Evolutionary conservation across 305 asterid genomes (phyloP).

Genomic region (Euphrasia arctica): DNA sequence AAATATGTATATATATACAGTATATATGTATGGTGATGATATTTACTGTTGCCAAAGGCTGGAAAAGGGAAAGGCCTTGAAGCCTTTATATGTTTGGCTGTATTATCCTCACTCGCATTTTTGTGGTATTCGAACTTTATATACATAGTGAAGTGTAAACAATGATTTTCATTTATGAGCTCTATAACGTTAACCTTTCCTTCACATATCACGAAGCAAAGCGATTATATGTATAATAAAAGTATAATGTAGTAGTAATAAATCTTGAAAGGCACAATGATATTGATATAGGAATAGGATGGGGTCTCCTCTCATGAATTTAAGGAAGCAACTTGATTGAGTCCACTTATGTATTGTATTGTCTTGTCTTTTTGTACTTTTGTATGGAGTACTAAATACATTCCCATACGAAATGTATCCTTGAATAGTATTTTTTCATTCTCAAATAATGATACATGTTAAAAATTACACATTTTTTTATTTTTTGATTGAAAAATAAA

Average conservation of each 20-base stretch:
- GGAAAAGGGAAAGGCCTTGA: neutral
- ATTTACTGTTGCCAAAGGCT: neutral
- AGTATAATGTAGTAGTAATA: neutral
- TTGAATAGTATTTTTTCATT: too few species aligned
- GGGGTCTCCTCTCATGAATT: conserved; percentile 20
- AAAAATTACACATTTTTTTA: too few species aligned
- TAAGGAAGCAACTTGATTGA: conserved; percentile 20
- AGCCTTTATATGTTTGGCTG: neutral
- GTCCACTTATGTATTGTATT: conserved; percentile 14
- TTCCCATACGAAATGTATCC: too few species aligned
- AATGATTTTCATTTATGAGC: conserved; percentile 28
- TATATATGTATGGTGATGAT: too few species aligned
- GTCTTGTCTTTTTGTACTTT: conserved; percentile 23
- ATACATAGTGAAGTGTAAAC: conserved; percentile 33
- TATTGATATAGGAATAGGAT: conserved; percentile 4
- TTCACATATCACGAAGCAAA: conserved; percentile 30
- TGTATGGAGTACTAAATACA: too few species aligned
- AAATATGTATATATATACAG: too few species aligned
- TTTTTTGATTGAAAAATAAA: too few species aligned
- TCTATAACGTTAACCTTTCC: conserved; percentile 13
- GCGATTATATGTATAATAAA: too few species aligned
- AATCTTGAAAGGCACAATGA: conserved; percentile 23
- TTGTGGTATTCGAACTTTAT: neutral
- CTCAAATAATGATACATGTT: too few species aligned
- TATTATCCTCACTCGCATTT: neutral